phyloP scores from a whole-genome alignment of 2,329 filamentous ascomycete genomes.

The Pseudogymnoascus sp. region DNA sequence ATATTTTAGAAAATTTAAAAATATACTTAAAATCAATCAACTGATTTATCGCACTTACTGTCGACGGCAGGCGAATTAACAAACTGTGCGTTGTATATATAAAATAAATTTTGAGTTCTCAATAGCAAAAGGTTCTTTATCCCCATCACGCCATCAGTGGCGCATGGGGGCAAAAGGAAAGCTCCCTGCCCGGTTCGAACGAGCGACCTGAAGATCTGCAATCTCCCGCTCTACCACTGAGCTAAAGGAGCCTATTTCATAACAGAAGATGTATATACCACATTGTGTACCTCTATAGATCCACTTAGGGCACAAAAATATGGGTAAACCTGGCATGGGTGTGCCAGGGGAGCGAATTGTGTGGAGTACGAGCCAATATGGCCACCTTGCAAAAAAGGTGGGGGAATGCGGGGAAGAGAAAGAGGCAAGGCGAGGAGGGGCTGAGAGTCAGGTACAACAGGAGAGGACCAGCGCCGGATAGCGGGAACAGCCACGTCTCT shows the following conservation, averaged over 20 bases:
- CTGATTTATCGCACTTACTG: neutral
- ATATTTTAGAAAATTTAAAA: neutral
- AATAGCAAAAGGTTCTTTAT: neutral
- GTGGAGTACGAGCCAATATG: neutral
- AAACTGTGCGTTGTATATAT: neutral
- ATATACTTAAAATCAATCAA: neutral
- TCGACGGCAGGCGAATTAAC: neutral
- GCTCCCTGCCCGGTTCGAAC: conserved; percentile 11
- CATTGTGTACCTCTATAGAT: neutral
- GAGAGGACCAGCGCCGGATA: neutral
- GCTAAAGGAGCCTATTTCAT: conserved; percentile 11
- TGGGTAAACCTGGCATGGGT: neutral
- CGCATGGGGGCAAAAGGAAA: neutral
- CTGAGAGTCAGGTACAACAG: neutral
- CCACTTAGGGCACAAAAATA: neutral
- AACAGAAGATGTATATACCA: neutral
- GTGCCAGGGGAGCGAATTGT: neutral
- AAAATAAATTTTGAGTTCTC: neutral
- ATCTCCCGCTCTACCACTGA: conserved; percentile 12
- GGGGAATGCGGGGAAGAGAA: conserved; percentile 4
- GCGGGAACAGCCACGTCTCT: neutral
- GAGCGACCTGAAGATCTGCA: conserved; percentile 12
- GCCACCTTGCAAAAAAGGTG: conserved; percentile 1
- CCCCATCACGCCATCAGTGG: neutral
- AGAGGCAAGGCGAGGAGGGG: neutral